These are phyloP conservation scores for Grifola frondosa DNA, from an alignment of 1,284 basidiomycete species.

Conservation along the genomic window DNA sequence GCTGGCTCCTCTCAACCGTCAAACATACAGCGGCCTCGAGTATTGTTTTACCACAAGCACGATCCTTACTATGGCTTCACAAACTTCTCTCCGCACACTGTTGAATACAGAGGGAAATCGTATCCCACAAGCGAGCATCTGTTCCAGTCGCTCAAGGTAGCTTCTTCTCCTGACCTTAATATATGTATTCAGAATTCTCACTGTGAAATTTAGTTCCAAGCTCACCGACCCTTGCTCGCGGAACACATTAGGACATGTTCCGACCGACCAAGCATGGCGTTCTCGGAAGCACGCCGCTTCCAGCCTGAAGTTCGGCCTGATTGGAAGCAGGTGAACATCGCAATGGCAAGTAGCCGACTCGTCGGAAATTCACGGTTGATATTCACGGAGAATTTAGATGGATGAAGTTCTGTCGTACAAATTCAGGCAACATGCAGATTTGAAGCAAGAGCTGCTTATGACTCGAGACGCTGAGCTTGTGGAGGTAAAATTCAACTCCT, in stretches of 20 bases:
- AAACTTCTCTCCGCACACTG: too few species aligned
- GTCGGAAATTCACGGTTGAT: not conserved
- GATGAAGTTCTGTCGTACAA: conserved; percentile 57
- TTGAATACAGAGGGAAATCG: too few species aligned
- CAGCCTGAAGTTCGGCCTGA: conserved; percentile 56
- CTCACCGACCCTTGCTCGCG: conserved; percentile 54
- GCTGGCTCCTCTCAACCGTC: too few species aligned
- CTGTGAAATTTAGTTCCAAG: conserved; percentile 59
- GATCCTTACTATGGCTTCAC: too few species aligned
- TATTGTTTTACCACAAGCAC: too few species aligned
- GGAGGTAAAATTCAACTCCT: conserved; percentile 43
- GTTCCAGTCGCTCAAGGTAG: conserved; percentile 67
- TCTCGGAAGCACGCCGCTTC: conserved; percentile 64
- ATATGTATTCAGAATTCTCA: too few species aligned
- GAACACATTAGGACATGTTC: conserved; percentile 65
- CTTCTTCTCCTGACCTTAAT: too few species aligned
- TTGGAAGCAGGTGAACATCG: conserved; percentile 62
- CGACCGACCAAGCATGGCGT: conserved; percentile 57
- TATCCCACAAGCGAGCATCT: too few species aligned
- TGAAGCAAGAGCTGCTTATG: conserved; percentile 52
- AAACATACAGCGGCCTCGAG: too few species aligned
- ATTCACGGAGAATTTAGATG: conserved; percentile 45
- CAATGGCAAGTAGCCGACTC: conserved; percentile 41
- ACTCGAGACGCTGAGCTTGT: conserved; percentile 62
- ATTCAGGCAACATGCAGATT: conserved; percentile 59